These are phyloP conservation scores for Pythium rishiriense DNA, from an alignment of 352 stramenopile genomes.

Conservation along the genomic window DNA sequence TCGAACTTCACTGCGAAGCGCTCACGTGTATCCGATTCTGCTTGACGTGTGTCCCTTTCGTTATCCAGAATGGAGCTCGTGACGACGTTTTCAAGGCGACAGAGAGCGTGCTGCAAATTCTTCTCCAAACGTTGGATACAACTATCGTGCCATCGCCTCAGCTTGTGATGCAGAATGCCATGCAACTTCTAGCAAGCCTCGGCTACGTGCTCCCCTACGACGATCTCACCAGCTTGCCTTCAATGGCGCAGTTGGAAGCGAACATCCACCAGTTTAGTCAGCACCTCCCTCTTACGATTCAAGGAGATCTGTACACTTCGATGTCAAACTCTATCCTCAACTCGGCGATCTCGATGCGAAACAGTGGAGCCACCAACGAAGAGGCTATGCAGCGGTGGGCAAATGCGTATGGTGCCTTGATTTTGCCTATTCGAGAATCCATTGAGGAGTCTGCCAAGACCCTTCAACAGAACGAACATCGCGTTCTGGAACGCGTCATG, in stretches of 20 bases:
- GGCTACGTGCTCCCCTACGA: slow-evolving; percentile 51
- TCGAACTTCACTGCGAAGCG: slow-evolving; percentile 26
- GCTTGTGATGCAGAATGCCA: slow-evolving; percentile 33
- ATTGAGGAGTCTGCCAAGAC: slow-evolving; percentile 68
- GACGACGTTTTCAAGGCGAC: slow-evolving; percentile 26
- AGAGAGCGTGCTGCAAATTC: slow-evolving; percentile 29
- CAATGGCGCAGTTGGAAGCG: slow-evolving; percentile 65
- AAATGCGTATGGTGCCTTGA: slow-evolving; percentile 54
- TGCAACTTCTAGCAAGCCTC: slow-evolving; percentile 35
- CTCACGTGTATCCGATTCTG: slow-evolving; percentile 31
- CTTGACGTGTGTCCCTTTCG: slow-evolving; percentile 33
- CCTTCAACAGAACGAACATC: slow-evolving; percentile 73
- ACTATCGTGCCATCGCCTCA: slow-evolving; percentile 35
- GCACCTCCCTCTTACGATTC: slow-evolving; percentile 66
- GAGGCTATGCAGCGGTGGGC: slow-evolving; percentile 46
- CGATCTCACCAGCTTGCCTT: slow-evolving; percentile 62
- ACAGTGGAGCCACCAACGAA: slow-evolving; percentile 28
- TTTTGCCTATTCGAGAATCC: slow-evolving; percentile 68
- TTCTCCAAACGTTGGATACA: slow-evolving; percentile 36
- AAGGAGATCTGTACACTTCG: slow-evolving; percentile 76
- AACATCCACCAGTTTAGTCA: slow-evolving; percentile 78
- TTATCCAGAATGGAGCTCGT: slow-evolving; percentile 26
- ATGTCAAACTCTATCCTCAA: slow-evolving; percentile 83
- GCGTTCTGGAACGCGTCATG: slow-evolving; percentile 63
- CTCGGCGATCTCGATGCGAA: slow-evolving; percentile 64